These are phyloP conservation scores for Nitzschia sp. DNA, from an alignment of 108 stramenopile species.

Conservation along the genomic window DNA sequence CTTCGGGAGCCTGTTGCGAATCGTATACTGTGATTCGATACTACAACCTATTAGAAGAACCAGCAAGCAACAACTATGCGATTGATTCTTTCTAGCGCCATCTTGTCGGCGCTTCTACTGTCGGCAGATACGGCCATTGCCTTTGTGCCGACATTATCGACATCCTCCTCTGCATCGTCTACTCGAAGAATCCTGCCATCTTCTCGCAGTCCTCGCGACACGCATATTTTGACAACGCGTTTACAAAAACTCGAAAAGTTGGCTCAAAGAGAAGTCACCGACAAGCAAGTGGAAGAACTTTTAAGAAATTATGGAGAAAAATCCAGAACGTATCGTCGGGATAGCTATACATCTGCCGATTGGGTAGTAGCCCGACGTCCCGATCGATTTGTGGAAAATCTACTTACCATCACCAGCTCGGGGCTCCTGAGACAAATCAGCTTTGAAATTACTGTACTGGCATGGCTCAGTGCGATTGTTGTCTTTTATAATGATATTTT, in stretches of 20 bases:
- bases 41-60: too few relatives aligned
- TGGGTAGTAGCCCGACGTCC: conserved; percentile 50
- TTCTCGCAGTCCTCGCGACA: neutral
- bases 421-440: conserved; percentile 54
- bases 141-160: neutral
- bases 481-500: conserved; percentile 40
- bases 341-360: conserved; percentile 42
- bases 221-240: neutral
- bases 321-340: conserved; percentile 46
- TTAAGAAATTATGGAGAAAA: conserved; percentile 38
- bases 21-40: too few relatives aligned
- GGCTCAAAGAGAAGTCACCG: conserved; percentile 4
- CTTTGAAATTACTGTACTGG: conserved; percentile 42
- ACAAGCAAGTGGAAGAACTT: conserved; percentile 22
- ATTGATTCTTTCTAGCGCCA: too few relatives aligned
- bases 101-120: neutral
- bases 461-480: conserved; percentile 35
- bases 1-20: too few relatives aligned
- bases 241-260: conserved; percentile 6
- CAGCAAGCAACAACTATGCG: too few relatives aligned
- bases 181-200: neutral
- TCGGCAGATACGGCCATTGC: neutral
- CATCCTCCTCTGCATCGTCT: neutral
- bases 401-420: conserved; percentile 39
- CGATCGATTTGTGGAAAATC: conserved; percentile 41